phyloP scores from a whole-genome alignment of 179 eudicot species.

The Spergularia azorica region DNA sequence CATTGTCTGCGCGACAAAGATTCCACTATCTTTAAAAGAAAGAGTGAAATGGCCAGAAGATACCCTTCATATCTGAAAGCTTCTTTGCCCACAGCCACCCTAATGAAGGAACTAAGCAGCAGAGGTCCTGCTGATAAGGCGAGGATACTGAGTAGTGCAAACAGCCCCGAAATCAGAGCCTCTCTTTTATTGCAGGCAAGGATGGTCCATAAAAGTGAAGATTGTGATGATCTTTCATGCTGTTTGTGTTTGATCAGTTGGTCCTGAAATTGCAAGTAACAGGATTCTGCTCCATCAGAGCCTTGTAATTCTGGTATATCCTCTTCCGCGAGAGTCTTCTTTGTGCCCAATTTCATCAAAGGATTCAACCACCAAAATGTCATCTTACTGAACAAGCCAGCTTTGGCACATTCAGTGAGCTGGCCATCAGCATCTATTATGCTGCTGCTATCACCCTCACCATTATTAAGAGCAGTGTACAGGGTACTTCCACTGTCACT shows the following conservation, averaged over 20 bases:
- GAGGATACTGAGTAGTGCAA: slow-evolving; percentile 31
- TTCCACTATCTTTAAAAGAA: slow-evolving; percentile 30
- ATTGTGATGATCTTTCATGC: slow-evolving; percentile 9
- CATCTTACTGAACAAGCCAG: slow-evolving; percentile 32
- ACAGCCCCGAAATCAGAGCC: slow-evolving; percentile 33
- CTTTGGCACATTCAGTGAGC: slow-evolving; percentile 20
- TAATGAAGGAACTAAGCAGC: slow-evolving; percentile 37
- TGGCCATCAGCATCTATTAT: slow-evolving; percentile 5
- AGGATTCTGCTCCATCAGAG: slow-evolving; percentile 31
- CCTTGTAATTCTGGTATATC: slow-evolving; percentile 35
- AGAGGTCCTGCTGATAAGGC: slow-evolving; percentile 38
- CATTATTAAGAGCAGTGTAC: slow-evolving; percentile 27
- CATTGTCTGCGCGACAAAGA: slow-evolving; percentile 42
- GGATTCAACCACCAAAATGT: slow-evolving; percentile 42
- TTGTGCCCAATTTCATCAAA: slow-evolving; percentile 33
- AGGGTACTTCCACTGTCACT: slow-evolving; percentile 18
- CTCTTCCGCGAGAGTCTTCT: slow-evolving; percentile 27
- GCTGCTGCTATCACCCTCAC: slow-evolving; percentile 5
- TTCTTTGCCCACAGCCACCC: slow-evolving; percentile 36
- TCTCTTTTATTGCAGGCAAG: slow-evolving; percentile 26
- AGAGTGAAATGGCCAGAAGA: slow-evolving; percentile 31
- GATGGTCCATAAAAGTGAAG: slow-evolving; percentile 25
- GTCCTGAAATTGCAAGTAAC: slow-evolving; percentile 25
- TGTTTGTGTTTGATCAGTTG: slow-evolving; percentile 19
- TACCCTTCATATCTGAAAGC: slow-evolving; percentile 36